These are phyloP conservation scores for Globisporangium abappressorium DNA, from an alignment of 352 stramenopile species.

Conservation along the genomic window DNA sequence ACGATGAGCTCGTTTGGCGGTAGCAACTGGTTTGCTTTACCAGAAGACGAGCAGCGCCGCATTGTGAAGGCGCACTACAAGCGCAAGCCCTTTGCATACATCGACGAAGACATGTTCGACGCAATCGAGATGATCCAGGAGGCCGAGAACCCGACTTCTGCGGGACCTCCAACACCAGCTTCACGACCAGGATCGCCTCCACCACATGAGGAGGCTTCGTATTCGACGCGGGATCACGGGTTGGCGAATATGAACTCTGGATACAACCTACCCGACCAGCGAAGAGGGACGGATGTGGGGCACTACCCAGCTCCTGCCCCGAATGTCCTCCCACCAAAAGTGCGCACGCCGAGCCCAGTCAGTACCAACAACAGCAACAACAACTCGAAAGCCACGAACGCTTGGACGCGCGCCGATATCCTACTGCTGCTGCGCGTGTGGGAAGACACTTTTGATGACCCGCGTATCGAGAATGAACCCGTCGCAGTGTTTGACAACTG, in stretches of 20 bases:
- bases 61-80: constrained; percentile 17
- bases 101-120: constrained; percentile 19
- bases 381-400: constrained; percentile 15
- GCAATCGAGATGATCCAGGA: constrained; percentile 16
- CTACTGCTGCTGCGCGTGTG: constrained; percentile 14
- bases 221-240: background rate
- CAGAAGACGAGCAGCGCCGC: constrained; percentile 8
- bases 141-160: constrained; percentile 1
- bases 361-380: background rate
- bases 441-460: constrained; percentile 12
- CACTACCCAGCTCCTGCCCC: background rate
- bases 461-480: constrained; percentile 9
- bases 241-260: background rate
- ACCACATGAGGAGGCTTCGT: background rate
- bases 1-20: background rate
- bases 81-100: constrained; percentile 18
- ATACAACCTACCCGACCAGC: background rate
- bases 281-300: background rate
- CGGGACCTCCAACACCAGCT: background rate
- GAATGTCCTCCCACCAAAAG: constrained; percentile 1
- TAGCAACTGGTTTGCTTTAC: constrained; percentile 6
- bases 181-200: background rate
- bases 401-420: constrained; percentile 15
- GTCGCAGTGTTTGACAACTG: constrained; percentile 13
- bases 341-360: background rate